Evolutionary conservation across 2,329 filamentous ascomycete species (phyloP).

Genomic region (Ophiosphaerella korrae): DNA sequence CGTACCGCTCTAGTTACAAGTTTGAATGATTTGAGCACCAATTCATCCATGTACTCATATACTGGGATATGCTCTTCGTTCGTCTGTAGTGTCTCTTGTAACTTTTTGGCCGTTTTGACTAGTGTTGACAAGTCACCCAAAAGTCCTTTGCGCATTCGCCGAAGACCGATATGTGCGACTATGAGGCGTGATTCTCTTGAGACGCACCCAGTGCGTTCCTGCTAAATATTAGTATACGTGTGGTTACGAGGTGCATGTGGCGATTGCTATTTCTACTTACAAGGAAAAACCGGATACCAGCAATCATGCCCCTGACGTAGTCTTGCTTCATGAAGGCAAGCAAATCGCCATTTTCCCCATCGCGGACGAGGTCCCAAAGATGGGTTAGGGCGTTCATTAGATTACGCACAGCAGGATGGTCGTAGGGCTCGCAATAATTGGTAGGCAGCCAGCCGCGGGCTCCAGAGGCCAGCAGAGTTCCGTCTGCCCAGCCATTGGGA

Average conservation of each 20-base stretch:
- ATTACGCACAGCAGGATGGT: slow-evolving; percentile 83
- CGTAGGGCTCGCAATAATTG: slow-evolving; percentile 96
- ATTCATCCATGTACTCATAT: slow-evolving; percentile 84
- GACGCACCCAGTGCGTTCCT: slow-evolving; percentile 89
- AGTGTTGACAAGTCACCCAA: slow-evolving; percentile 87
- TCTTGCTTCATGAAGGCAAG: slow-evolving; percentile 88
- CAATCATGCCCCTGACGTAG: slow-evolving; percentile 92
- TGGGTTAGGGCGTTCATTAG: slow-evolving; percentile 85
- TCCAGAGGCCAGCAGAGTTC: slow-evolving; percentile 83
- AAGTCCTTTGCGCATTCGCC: slow-evolving; percentile 82
- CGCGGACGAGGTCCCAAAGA: slow-evolving; percentile 88
- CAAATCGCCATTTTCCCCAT: slow-evolving; percentile 74
- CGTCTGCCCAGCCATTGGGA: slow-evolving; percentile 98
- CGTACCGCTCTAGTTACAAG: slow-evolving; percentile 89
- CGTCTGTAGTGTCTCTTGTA: slow-evolving; percentile 73
- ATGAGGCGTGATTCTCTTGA: slow-evolving; percentile 80
- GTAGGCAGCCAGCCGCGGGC: slow-evolving; percentile 94
- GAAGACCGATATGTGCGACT: slow-evolving; percentile 74
- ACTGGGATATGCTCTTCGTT: slow-evolving; percentile 51
- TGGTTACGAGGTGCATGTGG: neutral
- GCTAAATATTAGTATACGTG: slow-evolving; percentile 23
- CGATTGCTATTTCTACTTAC: slow-evolving; percentile 60
- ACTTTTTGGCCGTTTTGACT: slow-evolving; percentile 83
- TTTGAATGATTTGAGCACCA: slow-evolving; percentile 91
- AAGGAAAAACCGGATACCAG: slow-evolving; percentile 86